Evolutionary conservation across 2,329 filamentous ascomycete genomes (phyloP).

Genomic region (Fusarium sp.): DNA sequence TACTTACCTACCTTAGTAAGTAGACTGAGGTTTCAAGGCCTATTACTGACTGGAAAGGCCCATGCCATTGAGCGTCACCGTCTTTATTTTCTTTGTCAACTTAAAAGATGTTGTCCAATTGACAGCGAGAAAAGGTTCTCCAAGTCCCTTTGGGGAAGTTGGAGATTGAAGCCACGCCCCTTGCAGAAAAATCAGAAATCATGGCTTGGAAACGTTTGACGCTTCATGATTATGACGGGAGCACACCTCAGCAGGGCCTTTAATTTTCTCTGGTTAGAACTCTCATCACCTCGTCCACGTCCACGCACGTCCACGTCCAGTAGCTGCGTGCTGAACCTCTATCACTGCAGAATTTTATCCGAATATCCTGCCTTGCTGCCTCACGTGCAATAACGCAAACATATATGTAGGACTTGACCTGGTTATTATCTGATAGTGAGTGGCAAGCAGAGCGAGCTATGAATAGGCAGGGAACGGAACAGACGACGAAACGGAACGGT

Average conservation of each 20-base stretch:
- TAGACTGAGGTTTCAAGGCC: constrained; percentile 22
- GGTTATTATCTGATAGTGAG: constrained; percentile 23
- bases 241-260: neutral
- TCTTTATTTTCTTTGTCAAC: constrained; percentile 1
- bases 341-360: neutral
- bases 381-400: constrained; percentile 15
- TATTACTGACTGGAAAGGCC: constrained; percentile 20
- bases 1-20: no score
- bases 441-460: constrained; percentile 32
- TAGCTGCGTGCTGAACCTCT: no score
- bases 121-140: constrained; percentile 2
- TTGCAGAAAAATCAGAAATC: constrained; percentile 24
- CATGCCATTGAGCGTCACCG: constrained; percentile 23
- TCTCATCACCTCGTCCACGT: no score
- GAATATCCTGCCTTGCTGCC: neutral
- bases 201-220: constrained; percentile 22
- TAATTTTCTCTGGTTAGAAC: no score
- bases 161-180: constrained; percentile 9
- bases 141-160: neutral
- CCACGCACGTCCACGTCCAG: no score
- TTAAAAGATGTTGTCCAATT: constrained; percentile 13
- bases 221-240: constrained; percentile 4
- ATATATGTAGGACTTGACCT: constrained; percentile 8
- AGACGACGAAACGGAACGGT: constrained; percentile 7
- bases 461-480: constrained; percentile 29